Evolutionary conservation across 2,329 filamentous ascomycete genomes (phyloP).

Genomic region (Aschersonia sp.): DNA sequence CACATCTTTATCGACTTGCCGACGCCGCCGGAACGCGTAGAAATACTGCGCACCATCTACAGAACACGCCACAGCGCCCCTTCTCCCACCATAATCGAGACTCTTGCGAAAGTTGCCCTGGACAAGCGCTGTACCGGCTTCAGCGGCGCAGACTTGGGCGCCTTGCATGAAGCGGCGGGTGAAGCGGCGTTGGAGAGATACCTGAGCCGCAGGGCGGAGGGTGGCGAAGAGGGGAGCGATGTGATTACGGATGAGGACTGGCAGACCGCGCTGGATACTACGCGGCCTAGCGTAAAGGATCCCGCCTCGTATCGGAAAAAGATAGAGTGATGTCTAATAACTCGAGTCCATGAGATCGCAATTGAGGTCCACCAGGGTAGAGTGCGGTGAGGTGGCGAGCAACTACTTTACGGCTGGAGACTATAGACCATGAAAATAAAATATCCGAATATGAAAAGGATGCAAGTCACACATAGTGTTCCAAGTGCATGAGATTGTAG

Average conservation of each 20-base stretch:
- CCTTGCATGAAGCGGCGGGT: slow-evolving; percentile 31
- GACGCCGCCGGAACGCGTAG: slow-evolving; percentile 60
- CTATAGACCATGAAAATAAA: too few species aligned
- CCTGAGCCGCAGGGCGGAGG: slow-evolving; percentile 12
- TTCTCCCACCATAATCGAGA: slow-evolving; percentile 30
- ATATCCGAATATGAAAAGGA: too few species aligned
- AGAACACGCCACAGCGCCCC: slow-evolving; percentile 23
- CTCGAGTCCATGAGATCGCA: too few species aligned
- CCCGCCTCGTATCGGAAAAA: slow-evolving; percentile 27
- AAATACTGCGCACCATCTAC: slow-evolving; percentile 64
- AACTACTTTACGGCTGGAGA: too few species aligned
- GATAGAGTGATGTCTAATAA: background rate
- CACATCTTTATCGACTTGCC: slow-evolving; percentile 85
- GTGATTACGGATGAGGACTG: slow-evolving; percentile 25
- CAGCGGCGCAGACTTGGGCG: slow-evolving; percentile 50
- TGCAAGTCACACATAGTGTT: too few species aligned
- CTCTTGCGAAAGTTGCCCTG: slow-evolving; percentile 50
- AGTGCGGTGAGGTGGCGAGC: too few species aligned
- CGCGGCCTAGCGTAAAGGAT: slow-evolving; percentile 34
- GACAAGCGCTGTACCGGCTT: slow-evolving; percentile 59
- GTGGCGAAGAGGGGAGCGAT: background rate
- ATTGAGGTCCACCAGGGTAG: too few species aligned
- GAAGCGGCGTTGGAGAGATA: slow-evolving; percentile 30
- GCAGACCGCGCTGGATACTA: slow-evolving; percentile 34
- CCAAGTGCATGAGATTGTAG: too few species aligned